Percentiles rank a stretch among this genome's conserved stretches.
phyloP scores from a whole-genome alignment of 148 eudicot species.

The Vaccinium macrocarpon region DNA sequence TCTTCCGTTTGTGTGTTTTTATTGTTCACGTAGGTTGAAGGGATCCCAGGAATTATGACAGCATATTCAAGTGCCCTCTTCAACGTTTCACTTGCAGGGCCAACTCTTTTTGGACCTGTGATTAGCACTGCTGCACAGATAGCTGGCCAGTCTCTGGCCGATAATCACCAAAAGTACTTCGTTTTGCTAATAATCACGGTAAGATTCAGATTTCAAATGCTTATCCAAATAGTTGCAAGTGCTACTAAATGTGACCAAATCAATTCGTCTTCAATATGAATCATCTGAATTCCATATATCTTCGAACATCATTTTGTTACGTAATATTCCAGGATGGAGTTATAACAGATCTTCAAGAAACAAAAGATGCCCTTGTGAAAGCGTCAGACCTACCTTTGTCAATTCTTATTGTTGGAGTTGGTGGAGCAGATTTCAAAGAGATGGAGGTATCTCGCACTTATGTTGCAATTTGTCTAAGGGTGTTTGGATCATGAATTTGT shows the following conservation, averaged over 20 bases:
- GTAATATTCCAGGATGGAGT: constrained; percentile 76
- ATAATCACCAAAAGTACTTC: constrained; percentile 63
- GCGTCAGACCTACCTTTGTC: constrained; percentile 97
- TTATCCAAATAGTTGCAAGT: not conserved
- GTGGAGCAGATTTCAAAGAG: constrained; percentile 96
- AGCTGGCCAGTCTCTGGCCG: constrained; percentile 65
- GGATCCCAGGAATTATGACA: constrained; percentile 88
- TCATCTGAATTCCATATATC: not conserved
- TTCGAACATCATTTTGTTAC: not conserved
- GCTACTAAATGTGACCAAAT: not conserved
- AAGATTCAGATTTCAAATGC: constrained; percentile 20
- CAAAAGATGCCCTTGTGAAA: constrained; percentile 91
- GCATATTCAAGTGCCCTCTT: constrained; percentile 79
- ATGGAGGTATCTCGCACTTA: constrained; percentile 70
- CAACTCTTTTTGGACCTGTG: constrained; percentile 91
- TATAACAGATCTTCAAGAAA: constrained; percentile 97
- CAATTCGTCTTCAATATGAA: not conserved
- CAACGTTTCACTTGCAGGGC: constrained; percentile 97
- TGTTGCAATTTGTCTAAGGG: not conserved
- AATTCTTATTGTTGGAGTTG: constrained; percentile 95
- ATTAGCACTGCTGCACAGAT: constrained; percentile 69
- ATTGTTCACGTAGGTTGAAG: constrained; percentile 69
- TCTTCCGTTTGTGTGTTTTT: constrained; percentile 12
- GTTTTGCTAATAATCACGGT: constrained; percentile 93
- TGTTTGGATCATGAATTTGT: not conserved